Percentiles rank a stretch among this genome's conserved stretches.
These are phyloP conservation scores for Cichorium intybus DNA, from an alignment of 140 eudicot genomes.

Conservation along the genomic window DNA sequence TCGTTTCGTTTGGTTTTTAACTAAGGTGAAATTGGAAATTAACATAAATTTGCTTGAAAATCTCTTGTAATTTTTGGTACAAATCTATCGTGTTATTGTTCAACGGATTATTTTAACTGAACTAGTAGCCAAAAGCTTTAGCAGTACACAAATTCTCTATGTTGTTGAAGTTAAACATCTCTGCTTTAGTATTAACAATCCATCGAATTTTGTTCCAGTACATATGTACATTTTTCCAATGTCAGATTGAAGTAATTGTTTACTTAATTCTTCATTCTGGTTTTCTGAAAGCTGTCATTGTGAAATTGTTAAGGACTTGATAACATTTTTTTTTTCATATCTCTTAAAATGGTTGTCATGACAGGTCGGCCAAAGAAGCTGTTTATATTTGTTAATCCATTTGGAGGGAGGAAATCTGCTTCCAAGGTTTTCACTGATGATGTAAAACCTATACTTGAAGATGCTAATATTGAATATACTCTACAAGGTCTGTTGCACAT, in stretches of 20 bases:
- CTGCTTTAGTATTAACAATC: neutral
- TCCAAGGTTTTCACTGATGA: constrained; percentile 48
- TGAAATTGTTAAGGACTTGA: no score
- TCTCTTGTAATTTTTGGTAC: neutral
- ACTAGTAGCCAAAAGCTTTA: neutral
- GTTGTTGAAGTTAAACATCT: neutral
- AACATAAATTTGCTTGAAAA: neutral
- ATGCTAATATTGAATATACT: constrained; percentile 66
- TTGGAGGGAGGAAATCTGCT: constrained; percentile 80
- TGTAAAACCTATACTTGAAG: constrained; percentile 83
- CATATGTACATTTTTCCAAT: neutral
- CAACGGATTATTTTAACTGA: neutral
- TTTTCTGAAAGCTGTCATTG: no score
- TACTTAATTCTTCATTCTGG: neutral
- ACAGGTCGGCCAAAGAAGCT: constrained; percentile 89
- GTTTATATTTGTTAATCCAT: constrained; percentile 78
- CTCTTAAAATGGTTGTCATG: constrained; percentile 1
- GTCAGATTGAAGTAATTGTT: neutral
- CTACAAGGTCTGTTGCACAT: constrained; percentile 50
- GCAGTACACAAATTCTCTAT: neutral
- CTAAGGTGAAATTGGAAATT: neutral
- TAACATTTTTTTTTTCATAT: neutral
- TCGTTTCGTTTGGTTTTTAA: neutral
- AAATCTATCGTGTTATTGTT: neutral
- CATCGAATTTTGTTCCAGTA: neutral